Evolutionary conservation across 2,329 filamentous ascomycete species (phyloP).

Genomic region (Hirsutella thompsonii): DNA sequence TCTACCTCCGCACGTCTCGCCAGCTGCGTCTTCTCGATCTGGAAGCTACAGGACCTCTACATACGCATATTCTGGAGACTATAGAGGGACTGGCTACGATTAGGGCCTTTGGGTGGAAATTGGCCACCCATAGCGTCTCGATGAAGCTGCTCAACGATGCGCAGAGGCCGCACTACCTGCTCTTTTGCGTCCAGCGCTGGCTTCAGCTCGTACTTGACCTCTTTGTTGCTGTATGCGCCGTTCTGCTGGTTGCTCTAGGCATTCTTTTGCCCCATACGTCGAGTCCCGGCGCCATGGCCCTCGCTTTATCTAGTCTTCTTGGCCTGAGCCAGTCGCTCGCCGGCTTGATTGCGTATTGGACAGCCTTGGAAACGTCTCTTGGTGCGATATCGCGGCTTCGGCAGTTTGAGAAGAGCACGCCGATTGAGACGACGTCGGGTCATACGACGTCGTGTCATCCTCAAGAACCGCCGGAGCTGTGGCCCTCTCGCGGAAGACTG

Average conservation of each 20-base stretch:
- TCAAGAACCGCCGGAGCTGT: slow-evolving; percentile 7
- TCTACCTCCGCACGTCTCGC: slow-evolving; percentile 20
- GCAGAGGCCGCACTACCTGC: slow-evolving; percentile 36
- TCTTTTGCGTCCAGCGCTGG: slow-evolving; percentile 38
- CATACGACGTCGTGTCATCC: too few relatives aligned
- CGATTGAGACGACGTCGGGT: slow-evolving; percentile 10
- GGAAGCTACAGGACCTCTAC: slow-evolving; percentile 21
- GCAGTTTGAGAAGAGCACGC: slow-evolving; percentile 10
- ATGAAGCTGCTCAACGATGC: slow-evolving; percentile 29
- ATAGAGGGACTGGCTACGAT: slow-evolving; percentile 33
- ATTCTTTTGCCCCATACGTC: slow-evolving; percentile 13
- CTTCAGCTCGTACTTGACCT: slow-evolving; percentile 34
- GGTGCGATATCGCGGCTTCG: slow-evolving; percentile 14
- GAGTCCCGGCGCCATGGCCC: slow-evolving; percentile 9
- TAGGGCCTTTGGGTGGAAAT: slow-evolving; percentile 35
- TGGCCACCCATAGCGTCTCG: slow-evolving; percentile 23
- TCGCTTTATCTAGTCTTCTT: slow-evolving; percentile 13
- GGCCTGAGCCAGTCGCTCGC: slow-evolving; percentile 11
- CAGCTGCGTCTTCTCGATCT: slow-evolving; percentile 23
- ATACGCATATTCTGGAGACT: slow-evolving; percentile 26
- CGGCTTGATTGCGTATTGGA: slow-evolving; percentile 16
- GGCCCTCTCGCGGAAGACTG: slow-evolving; percentile 14
- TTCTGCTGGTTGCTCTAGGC: slow-evolving; percentile 20
- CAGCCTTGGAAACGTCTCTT: slow-evolving; percentile 16
- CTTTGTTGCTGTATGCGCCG: slow-evolving; percentile 13